Percentiles rank a stretch among this genome's conserved stretches.
Conservation (phyloP, 768 basidiomycete genomes). For the Termitomyces sp. region DNA sequence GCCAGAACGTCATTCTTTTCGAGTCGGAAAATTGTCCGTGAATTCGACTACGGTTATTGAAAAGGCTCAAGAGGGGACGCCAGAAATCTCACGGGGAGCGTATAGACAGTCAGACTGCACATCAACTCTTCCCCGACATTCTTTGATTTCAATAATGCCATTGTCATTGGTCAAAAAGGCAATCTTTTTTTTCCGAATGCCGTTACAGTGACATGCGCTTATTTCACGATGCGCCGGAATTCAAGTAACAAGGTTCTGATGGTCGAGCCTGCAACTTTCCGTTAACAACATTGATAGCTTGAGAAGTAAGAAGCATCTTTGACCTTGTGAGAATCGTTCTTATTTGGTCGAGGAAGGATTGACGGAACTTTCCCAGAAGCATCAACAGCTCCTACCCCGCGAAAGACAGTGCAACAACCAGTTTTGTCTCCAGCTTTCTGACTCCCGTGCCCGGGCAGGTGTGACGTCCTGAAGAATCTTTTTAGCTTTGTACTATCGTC, state of each 20-base stretch:
- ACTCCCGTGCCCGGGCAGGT: conserved; percentile 30
- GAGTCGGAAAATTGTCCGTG: no score
- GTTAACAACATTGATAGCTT: conserved; percentile 17
- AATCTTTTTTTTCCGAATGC: background rate
- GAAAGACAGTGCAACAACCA: no score
- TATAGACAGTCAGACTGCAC: no score
- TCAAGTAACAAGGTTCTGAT: background rate
- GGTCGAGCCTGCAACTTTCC: background rate
- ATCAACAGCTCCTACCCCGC: no score
- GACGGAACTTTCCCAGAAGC: conserved; percentile 18
- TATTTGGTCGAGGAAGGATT: conserved; percentile 21
- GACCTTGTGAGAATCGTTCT: conserved; percentile 22
- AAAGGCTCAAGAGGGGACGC: background rate
- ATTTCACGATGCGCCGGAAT: background rate
- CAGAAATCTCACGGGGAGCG: background rate
- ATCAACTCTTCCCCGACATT: background rate
- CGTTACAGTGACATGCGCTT: no score
- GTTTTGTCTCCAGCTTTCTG: conserved; percentile 32
- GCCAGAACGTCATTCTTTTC: no score
- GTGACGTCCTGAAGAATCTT: conserved; percentile 24
- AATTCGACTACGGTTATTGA: no score
- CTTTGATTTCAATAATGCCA: background rate
- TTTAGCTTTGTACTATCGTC: background rate
- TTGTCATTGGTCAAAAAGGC: background rate
- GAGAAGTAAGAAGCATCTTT: conserved; percentile 13